Evolutionary conservation across 1,284 basidiomycete genomes (phyloP).

Genomic region (Ustilago sp.): DNA sequence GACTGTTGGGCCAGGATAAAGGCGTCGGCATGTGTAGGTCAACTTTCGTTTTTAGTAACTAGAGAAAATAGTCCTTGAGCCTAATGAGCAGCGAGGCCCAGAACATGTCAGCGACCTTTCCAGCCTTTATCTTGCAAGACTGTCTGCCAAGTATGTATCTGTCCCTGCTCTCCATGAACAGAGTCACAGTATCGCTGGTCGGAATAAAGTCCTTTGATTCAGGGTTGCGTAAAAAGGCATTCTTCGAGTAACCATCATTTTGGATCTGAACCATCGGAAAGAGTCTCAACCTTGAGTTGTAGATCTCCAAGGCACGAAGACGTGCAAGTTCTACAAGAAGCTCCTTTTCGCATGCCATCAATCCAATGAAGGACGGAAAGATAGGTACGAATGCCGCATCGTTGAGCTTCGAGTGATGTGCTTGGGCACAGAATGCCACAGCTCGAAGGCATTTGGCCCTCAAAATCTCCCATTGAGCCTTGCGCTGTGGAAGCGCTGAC

Average conservation of each 20-base stretch:
- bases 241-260: not conserved
- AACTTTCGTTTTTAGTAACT: not conserved
- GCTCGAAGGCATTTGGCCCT: not conserved
- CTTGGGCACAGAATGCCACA: not conserved
- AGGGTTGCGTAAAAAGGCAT: not conserved
- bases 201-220: not conserved
- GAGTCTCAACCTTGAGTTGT: not conserved
- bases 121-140: not conserved
- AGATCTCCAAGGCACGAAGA: not conserved
- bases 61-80: not conserved
- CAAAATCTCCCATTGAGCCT: not conserved
- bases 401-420: not conserved
- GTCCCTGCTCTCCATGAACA: not conserved
- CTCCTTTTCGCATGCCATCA: not conserved
- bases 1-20: not conserved
- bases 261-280: not conserved
- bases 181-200: not conserved
- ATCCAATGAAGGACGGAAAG: not conserved
- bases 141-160: not conserved
- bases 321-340: not conserved
- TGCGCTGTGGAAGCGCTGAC: not conserved
- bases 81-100: not conserved
- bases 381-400: not conserved
- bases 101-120: too few relatives aligned
- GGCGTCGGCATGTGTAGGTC: not conserved